Evolutionary conservation across 1,284 basidiomycete species (phyloP).

Genomic region (Boletellus deceptivus): DNA sequence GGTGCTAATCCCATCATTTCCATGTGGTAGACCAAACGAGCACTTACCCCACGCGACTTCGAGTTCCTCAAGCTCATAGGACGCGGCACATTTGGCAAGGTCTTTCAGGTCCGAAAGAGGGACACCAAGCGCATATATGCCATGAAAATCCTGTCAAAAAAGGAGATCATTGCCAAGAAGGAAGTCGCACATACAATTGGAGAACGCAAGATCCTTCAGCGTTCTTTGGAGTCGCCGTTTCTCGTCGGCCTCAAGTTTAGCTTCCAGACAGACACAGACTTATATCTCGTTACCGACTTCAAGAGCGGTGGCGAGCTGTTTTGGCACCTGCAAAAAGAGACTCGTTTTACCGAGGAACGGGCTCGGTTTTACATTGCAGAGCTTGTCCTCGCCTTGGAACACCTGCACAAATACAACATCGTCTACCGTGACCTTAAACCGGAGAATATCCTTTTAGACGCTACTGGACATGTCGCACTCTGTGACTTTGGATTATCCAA

Average conservation of each 20-base stretch:
- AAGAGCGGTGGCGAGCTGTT: slow-evolving; percentile 99
- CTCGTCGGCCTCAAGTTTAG: slow-evolving; percentile 98
- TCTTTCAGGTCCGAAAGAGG: slow-evolving; percentile 97
- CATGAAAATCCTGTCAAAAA: slow-evolving; percentile 99
- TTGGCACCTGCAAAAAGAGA: slow-evolving; percentile 96
- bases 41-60: slow-evolving; percentile 89
- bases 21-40: slow-evolving; percentile 65
- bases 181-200: slow-evolving; percentile 99
- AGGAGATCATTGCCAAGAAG: slow-evolving; percentile 98
- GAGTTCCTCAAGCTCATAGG: slow-evolving; percentile 99
- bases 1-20: slow-evolving; percentile 12
- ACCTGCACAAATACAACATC: slow-evolving; percentile 96
- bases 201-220: slow-evolving; percentile 97
- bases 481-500: slow-evolving; percentile 98
- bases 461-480: slow-evolving; percentile 93
- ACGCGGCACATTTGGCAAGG: slow-evolving; percentile 97
- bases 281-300: slow-evolving; percentile 98
- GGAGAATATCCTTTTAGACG: slow-evolving; percentile 95
- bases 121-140: slow-evolving; percentile 99
- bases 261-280: slow-evolving; percentile 95
- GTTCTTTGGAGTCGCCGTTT: slow-evolving; percentile 93
- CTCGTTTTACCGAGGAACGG: slow-evolving; percentile 87
- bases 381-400: slow-evolving; percentile 90
- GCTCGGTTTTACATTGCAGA: slow-evolving; percentile 97
- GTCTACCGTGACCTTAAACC: slow-evolving; percentile 98